Conservation (phyloP, 1,284 basidiomycete genomes). For the Irpex rosettiformis region DNA sequence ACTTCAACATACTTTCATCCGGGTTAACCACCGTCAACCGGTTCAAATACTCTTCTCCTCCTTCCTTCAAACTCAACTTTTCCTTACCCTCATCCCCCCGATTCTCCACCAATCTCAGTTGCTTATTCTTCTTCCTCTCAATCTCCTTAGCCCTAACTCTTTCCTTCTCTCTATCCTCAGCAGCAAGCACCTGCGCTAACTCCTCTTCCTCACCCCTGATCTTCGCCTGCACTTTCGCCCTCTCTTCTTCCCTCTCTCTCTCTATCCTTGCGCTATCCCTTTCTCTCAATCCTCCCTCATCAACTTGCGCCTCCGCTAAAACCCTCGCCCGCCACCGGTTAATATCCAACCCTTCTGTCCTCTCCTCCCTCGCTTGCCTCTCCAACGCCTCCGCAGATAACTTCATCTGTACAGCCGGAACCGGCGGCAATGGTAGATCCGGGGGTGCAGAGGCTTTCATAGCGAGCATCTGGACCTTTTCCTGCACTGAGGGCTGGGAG, state of each 20-base stretch:
- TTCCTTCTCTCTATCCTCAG: neutral
- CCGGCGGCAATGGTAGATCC: constrained; percentile 14
- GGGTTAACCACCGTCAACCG: constrained; percentile 19
- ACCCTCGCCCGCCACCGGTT: constrained; percentile 5
- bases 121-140: too few species aligned
- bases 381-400: neutral
- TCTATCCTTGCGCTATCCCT: neutral
- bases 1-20: constrained; percentile 18
- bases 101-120: too few species aligned
- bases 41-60: constrained; percentile 2
- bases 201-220: neutral
- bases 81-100: too few species aligned
- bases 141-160: neutral
- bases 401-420: constrained; percentile 6
- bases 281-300: neutral
- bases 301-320: neutral
- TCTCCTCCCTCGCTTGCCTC: neutral
- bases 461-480: neutral
- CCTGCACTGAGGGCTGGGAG: neutral
- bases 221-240: neutral
- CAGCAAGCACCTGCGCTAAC: neutral
- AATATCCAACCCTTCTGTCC: constrained; percentile 2
- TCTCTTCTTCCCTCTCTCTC: neutral
- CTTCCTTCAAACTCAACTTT: too few species aligned
- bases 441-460: constrained; percentile 6